Base-by-base conservation (phyloP, 192 early-diverging fungal genomes). In the Ambispora gerdemannii region DNA sequence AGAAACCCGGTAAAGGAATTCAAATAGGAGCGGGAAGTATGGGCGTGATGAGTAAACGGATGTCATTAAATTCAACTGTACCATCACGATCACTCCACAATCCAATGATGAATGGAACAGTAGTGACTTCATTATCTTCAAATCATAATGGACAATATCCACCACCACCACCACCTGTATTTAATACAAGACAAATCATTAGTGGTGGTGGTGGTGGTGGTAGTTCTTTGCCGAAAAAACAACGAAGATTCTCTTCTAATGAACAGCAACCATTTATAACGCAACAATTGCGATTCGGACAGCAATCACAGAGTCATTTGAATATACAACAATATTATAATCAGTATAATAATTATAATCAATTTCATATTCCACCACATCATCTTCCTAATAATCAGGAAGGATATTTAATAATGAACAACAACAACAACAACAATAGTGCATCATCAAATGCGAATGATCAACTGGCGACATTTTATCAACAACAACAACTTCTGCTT, bases 191-290 rank as follows among this genome's bases (percentile, higher is more conserved):
- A 24, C 53, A 59, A 28, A 33, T 27, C 25, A 65, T 65, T 3
- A 47, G 8, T 47, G 8, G 6, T 47, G 6, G 6, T 17, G 17
- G 17, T 47, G 43, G 8, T 47, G 17, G 8, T 47, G 43, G 17
- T 1, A 30, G 43, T 13, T 25, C 71, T 31, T 71, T 77, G 50
- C 69, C 72, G 1, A 80, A 80, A 61, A 74, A 74, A 24, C 76
- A 75, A 50, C 53, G 79, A 19, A 72, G 79, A 50, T 77, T 76
- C 65, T 80, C 80, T 15, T 67, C 70, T 3, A 77, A 78, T 30
- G 77, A 70, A 49, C 50, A 53, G 19, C 65, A 67, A 67, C n/a
- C 50, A 65, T 38, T 53, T 15, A 43, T 43, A 6, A 43, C 38
- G 38, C 38, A 43, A 43, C 38, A 43, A 43, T 43, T 43, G 15